These are phyloP conservation scores for Scytalidium sp. DNA, from an alignment of 2,329 filamentous ascomycete genomes.

Conservation along the genomic window DNA sequence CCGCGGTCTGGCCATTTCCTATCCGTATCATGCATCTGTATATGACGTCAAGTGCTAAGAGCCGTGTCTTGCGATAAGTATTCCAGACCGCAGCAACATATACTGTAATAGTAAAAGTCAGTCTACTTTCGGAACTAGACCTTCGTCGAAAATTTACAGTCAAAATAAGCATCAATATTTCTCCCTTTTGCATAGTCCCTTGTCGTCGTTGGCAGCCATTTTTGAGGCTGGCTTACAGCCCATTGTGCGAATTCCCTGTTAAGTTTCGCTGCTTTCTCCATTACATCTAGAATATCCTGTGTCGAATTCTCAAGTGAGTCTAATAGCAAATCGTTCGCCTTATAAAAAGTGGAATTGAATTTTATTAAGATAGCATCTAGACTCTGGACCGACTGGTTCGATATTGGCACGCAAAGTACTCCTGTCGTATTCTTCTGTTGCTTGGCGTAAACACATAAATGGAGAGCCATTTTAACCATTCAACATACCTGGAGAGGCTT, in stretches of 20 bases:
- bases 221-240: background rate
- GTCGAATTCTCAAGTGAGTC: too few species aligned
- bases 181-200: background rate
- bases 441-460: background rate
- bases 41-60: constrained; percentile 49
- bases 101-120: background rate
- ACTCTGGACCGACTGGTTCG: background rate
- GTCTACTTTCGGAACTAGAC: too few species aligned
- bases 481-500: constrained; percentile 1
- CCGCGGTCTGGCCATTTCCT: too few species aligned
- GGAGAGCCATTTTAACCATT: background rate
- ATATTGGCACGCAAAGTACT: background rate
- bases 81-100: constrained; percentile 56
- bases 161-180: background rate
- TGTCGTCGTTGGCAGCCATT: constrained; percentile 2
- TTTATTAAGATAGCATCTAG: background rate
- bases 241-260: constrained; percentile 1
- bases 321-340: too few species aligned
- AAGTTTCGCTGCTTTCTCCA: background rate
- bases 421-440: too few species aligned
- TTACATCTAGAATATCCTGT: too few species aligned
- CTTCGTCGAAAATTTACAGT: background rate
- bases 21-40: constrained; percentile 25
- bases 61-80: constrained; percentile 45
- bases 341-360: too few species aligned